These are phyloP conservation scores for Colletotrichum sublineola DNA, from an alignment of 2,329 filamentous ascomycete species.

Conservation along the genomic window DNA sequence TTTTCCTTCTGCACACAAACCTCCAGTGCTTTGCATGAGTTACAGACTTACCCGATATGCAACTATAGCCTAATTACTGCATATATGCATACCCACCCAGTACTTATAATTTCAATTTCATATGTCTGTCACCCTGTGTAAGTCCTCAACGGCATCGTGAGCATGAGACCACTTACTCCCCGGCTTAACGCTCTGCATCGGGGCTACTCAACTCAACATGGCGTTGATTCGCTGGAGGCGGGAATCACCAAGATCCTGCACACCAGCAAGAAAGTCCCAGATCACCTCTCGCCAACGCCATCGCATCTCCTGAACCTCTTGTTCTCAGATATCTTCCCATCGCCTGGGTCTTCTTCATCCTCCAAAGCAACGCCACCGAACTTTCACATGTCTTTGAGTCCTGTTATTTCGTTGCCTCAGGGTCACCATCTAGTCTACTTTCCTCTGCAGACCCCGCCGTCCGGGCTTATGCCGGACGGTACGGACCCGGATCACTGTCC, in stretches of 20 bases:
- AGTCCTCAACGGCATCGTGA: constrained; percentile 21
- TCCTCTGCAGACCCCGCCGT: constrained; percentile 74
- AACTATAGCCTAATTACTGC: background rate
- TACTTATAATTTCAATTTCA: background rate
- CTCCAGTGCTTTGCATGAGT: background rate
- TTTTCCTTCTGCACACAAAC: background rate
- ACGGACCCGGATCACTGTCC: constrained; percentile 86
- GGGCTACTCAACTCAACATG: constrained; percentile 25
- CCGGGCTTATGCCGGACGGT: constrained; percentile 80
- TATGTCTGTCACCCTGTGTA: constrained; percentile 13
- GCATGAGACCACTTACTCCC: constrained; percentile 20
- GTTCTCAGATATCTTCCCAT: constrained; percentile 66
- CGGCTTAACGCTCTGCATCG: constrained; percentile 11
- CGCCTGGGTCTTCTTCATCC: constrained; percentile 41
- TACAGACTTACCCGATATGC: constrained; percentile 15
- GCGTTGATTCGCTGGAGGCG: constrained; percentile 5
- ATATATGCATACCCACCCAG: background rate
- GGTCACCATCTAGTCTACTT: constrained; percentile 92
- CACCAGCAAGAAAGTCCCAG: constrained; percentile 54
- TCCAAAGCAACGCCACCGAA: constrained; percentile 33
- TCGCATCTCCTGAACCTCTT: constrained; percentile 76
- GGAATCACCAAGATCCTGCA: constrained; percentile 32
- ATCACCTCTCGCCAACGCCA: constrained; percentile 67
- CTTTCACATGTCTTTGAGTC: constrained; percentile 25
- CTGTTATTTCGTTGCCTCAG: constrained; percentile 61